Evolutionary conservation across 768 basidiomycete species (phyloP).

Genomic region (Pleurotus cornucopiae): DNA sequence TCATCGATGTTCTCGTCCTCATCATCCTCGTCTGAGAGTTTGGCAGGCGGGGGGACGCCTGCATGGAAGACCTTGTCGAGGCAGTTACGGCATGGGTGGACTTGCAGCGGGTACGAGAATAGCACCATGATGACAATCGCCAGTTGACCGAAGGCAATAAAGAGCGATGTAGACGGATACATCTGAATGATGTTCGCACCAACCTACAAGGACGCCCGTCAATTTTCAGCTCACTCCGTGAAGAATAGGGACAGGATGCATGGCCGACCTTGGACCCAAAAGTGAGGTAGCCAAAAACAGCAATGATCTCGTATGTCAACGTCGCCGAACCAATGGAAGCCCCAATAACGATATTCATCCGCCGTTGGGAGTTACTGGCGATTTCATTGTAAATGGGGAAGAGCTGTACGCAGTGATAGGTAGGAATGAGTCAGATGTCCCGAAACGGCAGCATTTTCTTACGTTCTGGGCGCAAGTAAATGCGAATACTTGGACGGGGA

Average conservation of each 20-base stretch:
- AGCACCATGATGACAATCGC: slow-evolving; percentile 89
- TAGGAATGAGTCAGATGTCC: neutral
- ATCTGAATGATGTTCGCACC: slow-evolving; percentile 93
- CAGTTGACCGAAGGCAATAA: slow-evolving; percentile 89
- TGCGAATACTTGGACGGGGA: slow-evolving; percentile 92
- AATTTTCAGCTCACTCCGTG: neutral
- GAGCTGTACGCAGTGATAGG: slow-evolving; percentile 41
- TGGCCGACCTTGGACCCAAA: slow-evolving; percentile 76
- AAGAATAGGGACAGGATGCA: neutral
- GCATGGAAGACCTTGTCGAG: slow-evolving; percentile 83
- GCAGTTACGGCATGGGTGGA: slow-evolving; percentile 89
- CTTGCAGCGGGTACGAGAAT: slow-evolving; percentile 92
- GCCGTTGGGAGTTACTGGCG: slow-evolving; percentile 67
- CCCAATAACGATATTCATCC: slow-evolving; percentile 86
- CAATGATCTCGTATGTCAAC: slow-evolving; percentile 84
- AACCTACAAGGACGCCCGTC: slow-evolving; percentile 43
- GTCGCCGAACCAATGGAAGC: slow-evolving; percentile 83
- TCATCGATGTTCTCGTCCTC: slow-evolving; percentile 48
- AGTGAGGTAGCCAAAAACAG: slow-evolving; percentile 86
- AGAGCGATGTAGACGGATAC: slow-evolving; percentile 86
- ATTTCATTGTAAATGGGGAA: slow-evolving; percentile 96
- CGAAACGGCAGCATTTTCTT: slow-evolving; percentile 19
- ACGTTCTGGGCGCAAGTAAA: slow-evolving; percentile 95
- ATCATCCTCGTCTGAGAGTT: slow-evolving; percentile 39
- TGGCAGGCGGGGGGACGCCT: slow-evolving; percentile 20